phyloP scores from a whole-genome alignment of 2,329 filamentous ascomycete species.

The Xylariales sp. region DNA sequence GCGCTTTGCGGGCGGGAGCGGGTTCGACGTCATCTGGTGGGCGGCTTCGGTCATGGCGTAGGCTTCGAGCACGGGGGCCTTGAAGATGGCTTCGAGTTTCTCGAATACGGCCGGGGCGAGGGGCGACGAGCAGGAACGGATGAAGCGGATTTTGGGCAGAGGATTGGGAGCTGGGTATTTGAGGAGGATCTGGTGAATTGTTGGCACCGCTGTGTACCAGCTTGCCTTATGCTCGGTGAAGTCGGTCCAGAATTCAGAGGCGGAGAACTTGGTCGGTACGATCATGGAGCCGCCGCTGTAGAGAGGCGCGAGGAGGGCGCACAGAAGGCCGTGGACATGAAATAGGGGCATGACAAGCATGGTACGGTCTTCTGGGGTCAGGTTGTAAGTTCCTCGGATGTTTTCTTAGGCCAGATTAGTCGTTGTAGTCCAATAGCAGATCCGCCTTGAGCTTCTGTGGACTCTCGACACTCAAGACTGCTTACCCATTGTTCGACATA shows the following conservation, averaged over 20 bases:
- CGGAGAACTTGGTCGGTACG: constrained; percentile 75
- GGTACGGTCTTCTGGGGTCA: constrained; percentile 68
- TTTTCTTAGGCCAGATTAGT: constrained; percentile 46
- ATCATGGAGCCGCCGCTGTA: constrained; percentile 73
- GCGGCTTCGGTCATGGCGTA: constrained; percentile 92
- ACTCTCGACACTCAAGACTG: constrained; percentile 7
- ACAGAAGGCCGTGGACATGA: constrained; percentile 84
- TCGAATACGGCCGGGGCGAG: constrained; percentile 78
- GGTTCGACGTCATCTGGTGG: constrained; percentile 79
- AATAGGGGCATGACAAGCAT: constrained; percentile 89
- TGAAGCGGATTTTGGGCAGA: constrained; percentile 73
- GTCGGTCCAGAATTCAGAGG: constrained; percentile 76
- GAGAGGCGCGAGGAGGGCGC: constrained; percentile 74
- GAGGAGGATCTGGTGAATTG: constrained; percentile 85
- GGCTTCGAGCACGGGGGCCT: constrained; percentile 79
- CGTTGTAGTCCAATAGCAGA: not conserved
- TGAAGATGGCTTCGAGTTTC: constrained; percentile 69
- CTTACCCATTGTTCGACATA: constrained; percentile 73
- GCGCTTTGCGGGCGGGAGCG: constrained; percentile 64
- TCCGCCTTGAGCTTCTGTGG: not conserved
- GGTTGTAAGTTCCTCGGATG: constrained; percentile 71
- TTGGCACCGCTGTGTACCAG: constrained; percentile 92
- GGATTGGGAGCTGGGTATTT: constrained; percentile 65
- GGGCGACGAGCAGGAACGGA: constrained; percentile 81
- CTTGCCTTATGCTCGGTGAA: constrained; percentile 71